phyloP scores from a whole-genome alignment of 2,329 filamentous ascomycete genomes.

The Ophiosphaerella narmari region DNA sequence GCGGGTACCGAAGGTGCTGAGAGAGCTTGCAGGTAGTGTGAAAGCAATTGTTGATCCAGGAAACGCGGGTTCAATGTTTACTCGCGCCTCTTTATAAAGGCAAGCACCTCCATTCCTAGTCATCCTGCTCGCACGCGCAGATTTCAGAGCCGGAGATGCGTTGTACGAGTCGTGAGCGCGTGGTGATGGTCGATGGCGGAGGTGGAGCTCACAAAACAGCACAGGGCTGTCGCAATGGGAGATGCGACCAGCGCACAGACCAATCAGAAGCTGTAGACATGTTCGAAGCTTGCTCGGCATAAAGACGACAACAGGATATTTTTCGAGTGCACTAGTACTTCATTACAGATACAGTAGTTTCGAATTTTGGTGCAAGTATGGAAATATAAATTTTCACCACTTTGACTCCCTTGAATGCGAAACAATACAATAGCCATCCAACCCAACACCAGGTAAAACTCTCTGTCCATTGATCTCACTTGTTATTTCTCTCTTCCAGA shows the following conservation, averaged over 20 bases:
- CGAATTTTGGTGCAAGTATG: neutral
- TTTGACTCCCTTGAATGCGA: conserved; percentile 21
- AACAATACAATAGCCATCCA: neutral
- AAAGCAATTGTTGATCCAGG: conserved; percentile 72
- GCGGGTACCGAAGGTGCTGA: conserved; percentile 39
- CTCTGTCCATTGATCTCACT: conserved; percentile 8
- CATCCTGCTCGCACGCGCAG: conserved; percentile 69
- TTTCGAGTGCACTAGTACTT: too few species aligned
- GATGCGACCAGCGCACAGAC: conserved; percentile 26
- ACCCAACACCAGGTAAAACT: neutral
- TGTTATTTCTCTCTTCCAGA: conserved; percentile 67
- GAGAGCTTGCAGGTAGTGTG: conserved; percentile 41
- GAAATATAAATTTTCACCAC: neutral
- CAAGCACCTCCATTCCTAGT: conserved; percentile 65
- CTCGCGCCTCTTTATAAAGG: conserved; percentile 83
- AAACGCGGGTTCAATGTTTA: conserved; percentile 77
- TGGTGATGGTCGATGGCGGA: conserved; percentile 21
- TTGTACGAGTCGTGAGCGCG: conserved; percentile 4
- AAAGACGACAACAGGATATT: too few species aligned
- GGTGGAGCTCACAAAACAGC: conserved; percentile 39
- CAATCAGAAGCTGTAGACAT: neutral
- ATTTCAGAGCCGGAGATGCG: conserved; percentile 3
- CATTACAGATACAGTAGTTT: neutral
- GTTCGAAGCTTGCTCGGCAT: too few species aligned
- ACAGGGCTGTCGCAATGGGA: conserved; percentile 18